Base-by-base conservation (phyloP, 2,329 filamentous ascomycete genomes). In the Bipolaris zeicola region DNA sequence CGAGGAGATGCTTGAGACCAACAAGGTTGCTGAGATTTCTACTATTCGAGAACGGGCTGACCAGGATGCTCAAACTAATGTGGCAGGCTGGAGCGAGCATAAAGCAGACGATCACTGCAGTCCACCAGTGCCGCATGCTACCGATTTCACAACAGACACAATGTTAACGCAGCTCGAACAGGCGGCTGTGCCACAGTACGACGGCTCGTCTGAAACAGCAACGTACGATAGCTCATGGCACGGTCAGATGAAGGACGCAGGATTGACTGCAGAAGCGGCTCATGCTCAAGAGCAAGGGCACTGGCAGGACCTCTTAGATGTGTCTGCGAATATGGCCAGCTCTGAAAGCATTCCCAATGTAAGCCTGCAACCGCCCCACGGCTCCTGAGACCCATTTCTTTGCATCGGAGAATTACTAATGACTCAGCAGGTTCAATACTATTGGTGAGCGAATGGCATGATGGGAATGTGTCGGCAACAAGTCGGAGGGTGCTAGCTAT, bases 341-440 rank as follows among this genome's bases (percentile, higher is more conserved):
- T 34, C 28, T 28, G 47, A 34, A 11, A 26, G 22, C 18, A 16
- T 42, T 39, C 55, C 55, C 11, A 22, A 48, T 6, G 55, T 58
- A 53, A 16, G 43, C 18, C 18, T 22, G 22, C 33, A 48, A 31
- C 16, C 8, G 3, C 42, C 18, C 31, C 42, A 44, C 42, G 7
- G 42, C 42, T 33, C 8, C 6, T 16, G 3, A 26, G 42, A 2
- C 20, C 39, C 28, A 37, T 22, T 52, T 7, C 18, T 13, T 10
- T 18, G 13, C 5, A 28, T 11, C 20, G 33, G 88, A 58, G 88
- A 86, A 5, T 83, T 95, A 80, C 74, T 96, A 5, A 62, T 52
- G 38, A 54, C 3, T 14, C 28, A n/a, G n/a, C 20, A 46, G 44
- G 31, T 50, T 39, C 46, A 37, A 48, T 36, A 45, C 24, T 37